A percentile compares a stretch with the other conserved stretches of the same genome.
phyloP scores from a whole-genome alignment of 352 stramenopile genomes.

The Phytophthora syringae region DNA sequence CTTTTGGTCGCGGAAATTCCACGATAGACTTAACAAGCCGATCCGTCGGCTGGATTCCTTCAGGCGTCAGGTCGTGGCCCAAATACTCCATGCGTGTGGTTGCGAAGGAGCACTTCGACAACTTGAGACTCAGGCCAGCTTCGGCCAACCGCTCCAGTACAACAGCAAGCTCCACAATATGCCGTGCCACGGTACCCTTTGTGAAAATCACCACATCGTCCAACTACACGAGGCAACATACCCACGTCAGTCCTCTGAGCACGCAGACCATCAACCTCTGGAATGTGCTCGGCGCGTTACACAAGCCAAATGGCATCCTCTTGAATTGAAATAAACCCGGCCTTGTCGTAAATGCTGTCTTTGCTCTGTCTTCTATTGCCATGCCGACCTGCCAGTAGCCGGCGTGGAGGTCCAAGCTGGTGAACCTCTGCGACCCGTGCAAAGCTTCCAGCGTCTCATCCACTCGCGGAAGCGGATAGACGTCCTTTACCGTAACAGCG shows the following conservation, averaged over 20 bases:
- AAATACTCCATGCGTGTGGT: conserved; percentile 24
- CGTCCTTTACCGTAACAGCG: conserved; percentile 14
- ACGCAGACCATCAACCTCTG: too few species aligned
- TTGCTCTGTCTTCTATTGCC: conserved; percentile 15
- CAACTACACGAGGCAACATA: conserved; percentile 26
- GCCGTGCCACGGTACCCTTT: conserved; percentile 12
- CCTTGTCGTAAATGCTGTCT: conserved; percentile 25
- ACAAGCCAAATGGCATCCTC: too few species aligned
- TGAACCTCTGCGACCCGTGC: conserved; percentile 10
- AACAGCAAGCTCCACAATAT: conserved; percentile 23
- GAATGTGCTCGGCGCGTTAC: too few species aligned
- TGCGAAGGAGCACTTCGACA: conserved; percentile 30
- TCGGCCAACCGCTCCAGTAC: conserved; percentile 23
- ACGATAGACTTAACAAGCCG: conserved; percentile 7
- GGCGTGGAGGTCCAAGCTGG: conserved; percentile 14
- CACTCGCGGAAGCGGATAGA: conserved; percentile 23
- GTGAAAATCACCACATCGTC: conserved; percentile 39
- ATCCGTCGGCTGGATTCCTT: conserved; percentile 10
- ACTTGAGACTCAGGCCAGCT: conserved; percentile 21
- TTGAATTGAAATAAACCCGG: conserved; percentile 25
- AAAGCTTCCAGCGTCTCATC: too few species aligned
- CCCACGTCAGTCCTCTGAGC: conserved; percentile 23
- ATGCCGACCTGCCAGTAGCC: neutral
- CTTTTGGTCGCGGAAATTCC: conserved; percentile 13
- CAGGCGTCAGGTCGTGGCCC: conserved; percentile 20